A percentile compares a stretch with the other conserved stretches of the same genome.
Conservation (phyloP, 192 early-diverging fungal genomes). For the Obelidium mucronatum region DNA sequence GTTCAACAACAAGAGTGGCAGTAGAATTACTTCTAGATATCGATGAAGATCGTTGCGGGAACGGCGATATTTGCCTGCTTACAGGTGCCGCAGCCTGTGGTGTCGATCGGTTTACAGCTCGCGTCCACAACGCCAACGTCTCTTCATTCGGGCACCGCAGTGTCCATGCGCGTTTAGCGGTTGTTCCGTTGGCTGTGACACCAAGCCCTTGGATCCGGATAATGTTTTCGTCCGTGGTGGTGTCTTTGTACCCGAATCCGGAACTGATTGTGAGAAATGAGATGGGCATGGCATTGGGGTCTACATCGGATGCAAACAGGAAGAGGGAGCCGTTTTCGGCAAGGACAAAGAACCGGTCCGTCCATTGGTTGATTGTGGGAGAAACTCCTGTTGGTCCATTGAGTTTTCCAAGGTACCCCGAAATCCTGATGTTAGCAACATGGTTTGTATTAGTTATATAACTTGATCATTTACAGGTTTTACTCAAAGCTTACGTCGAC, state of each 20-base stretch:
- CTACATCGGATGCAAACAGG: not conserved
- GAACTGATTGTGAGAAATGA: not conserved
- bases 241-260: not conserved
- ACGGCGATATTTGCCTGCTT: too few relatives aligned
- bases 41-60: too few relatives aligned
- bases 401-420: not conserved
- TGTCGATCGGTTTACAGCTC: not conserved
- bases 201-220: conserved; percentile 6
- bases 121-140: not conserved
- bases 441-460: not conserved
- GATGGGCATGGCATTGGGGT: conserved; percentile 4
- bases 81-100: not conserved
- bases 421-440: not conserved
- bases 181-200: not conserved
- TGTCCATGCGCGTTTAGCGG: conserved; percentile 18
- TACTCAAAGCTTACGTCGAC: too few relatives aligned
- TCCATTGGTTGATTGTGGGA: not conserved
- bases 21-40: too few relatives aligned
- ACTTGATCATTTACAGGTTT: too few relatives aligned
- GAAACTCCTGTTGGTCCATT: not conserved
- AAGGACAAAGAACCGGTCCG: conserved; percentile 7
- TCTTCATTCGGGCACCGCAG: not conserved
- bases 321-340: conserved; percentile 1
- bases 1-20: not conserved
- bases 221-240: not conserved